phyloP scores from a whole-genome alignment of 2,329 filamentous ascomycete genomes.

The Paecilomyces sp. region DNA sequence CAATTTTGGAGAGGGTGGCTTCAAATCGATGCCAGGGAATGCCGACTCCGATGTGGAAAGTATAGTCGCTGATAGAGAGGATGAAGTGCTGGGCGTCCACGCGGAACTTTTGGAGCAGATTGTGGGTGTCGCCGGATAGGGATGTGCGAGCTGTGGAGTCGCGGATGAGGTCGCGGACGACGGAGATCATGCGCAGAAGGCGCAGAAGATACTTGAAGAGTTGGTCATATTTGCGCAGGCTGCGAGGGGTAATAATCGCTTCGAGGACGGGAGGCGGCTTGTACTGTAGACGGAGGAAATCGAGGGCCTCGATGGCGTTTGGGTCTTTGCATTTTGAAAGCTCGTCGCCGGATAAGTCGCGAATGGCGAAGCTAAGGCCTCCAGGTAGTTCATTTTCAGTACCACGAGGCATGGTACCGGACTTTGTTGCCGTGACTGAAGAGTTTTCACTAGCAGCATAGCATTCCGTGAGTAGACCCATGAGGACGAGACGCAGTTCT shows the following conservation, averaged over 20 bases:
- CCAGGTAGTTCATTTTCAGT: conserved; percentile 50
- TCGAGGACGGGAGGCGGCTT: conserved; percentile 65
- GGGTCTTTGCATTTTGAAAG: conserved; percentile 78
- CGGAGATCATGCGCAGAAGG: conserved; percentile 69
- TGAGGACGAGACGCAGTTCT: conserved; percentile 80
- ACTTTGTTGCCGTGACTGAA: conserved; percentile 3
- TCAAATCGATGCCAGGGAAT: conserved; percentile 68
- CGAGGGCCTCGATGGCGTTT: conserved; percentile 76
- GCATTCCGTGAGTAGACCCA: conserved; percentile 74
- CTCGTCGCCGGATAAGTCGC: conserved; percentile 69
- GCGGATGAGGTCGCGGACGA: conserved; percentile 59
- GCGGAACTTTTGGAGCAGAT: conserved; percentile 55
- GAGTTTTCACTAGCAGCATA: conserved; percentile 40
- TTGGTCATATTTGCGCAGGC: conserved; percentile 73
- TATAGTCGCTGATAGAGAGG: conserved; percentile 64
- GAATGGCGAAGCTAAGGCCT: conserved; percentile 73
- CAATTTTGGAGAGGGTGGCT: conserved; percentile 55
- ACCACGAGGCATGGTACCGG: conserved; percentile 1
- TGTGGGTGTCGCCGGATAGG: conserved; percentile 25
- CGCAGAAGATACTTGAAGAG: conserved; percentile 76
- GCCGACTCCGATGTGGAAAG: conserved; percentile 70
- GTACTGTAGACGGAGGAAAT: conserved; percentile 85
- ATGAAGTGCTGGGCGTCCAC: conserved; percentile 77
- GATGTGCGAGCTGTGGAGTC: conserved; percentile 41
- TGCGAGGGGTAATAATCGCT: conserved; percentile 62